phyloP scores from a whole-genome alignment of 768 basidiomycete species.

The Jaapia argillacea region DNA sequence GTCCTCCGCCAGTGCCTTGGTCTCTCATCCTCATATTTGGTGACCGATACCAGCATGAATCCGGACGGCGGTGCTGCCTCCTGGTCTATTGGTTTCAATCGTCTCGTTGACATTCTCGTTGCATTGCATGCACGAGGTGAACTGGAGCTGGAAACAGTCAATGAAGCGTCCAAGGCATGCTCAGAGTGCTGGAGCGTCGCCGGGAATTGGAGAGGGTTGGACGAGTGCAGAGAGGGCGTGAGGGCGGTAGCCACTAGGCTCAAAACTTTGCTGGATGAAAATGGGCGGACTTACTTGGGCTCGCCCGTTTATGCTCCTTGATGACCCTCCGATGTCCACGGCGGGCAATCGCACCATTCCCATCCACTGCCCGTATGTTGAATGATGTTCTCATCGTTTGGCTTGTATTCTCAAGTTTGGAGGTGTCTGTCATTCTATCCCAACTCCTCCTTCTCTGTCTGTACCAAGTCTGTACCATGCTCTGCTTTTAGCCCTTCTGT shows the following conservation, averaged over 20 bases:
- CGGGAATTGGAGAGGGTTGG: slow-evolving; percentile 58
- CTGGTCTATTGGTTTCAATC: slow-evolving; percentile 60
- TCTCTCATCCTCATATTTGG: slow-evolving; percentile 68
- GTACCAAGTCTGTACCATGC: too few species aligned
- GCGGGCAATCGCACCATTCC: too few species aligned
- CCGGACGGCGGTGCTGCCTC: slow-evolving; percentile 42
- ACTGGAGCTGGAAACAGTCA: slow-evolving; percentile 69
- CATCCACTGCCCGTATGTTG: too few species aligned
- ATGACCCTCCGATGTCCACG: too few species aligned
- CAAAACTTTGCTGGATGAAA: slow-evolving; percentile 43
- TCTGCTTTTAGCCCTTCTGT: too few species aligned
- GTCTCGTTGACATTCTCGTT: slow-evolving; percentile 62
- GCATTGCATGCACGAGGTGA: slow-evolving; percentile 59
- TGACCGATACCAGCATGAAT: slow-evolving; percentile 64
- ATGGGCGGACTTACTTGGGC: slow-evolving; percentile 34
- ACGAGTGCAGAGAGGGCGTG: slow-evolving; percentile 53
- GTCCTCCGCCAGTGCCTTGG: slow-evolving; percentile 53
- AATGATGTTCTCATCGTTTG: too few species aligned
- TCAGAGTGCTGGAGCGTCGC: slow-evolving; percentile 77
- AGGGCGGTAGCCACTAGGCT: slow-evolving; percentile 51
- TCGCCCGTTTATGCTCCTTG: slow-evolving; percentile 25
- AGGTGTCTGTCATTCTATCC: too few species aligned
- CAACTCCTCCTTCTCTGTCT: too few species aligned
- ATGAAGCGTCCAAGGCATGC: slow-evolving; percentile 58
- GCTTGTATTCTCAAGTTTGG: too few species aligned